Percentiles rank a stretch among this genome's conserved stretches.
Evolutionary conservation across 2,329 filamentous ascomycete genomes (phyloP).

Genomic region (Cytospora mali): DNA sequence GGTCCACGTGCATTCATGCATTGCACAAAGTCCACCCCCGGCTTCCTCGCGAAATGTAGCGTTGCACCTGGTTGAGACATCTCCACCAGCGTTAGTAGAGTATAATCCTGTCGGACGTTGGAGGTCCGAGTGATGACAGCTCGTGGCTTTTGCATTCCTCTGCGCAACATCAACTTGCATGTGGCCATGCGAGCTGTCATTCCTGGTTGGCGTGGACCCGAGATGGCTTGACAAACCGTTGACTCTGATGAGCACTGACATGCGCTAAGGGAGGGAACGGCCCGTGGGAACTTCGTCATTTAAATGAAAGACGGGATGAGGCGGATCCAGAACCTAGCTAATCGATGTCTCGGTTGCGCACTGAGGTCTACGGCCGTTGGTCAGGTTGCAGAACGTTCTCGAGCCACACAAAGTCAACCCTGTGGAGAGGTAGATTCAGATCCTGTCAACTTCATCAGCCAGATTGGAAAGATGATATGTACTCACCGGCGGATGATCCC

Average conservation of each 20-base stretch:
- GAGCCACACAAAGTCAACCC: neutral
- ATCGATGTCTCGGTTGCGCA: slow-evolving; percentile 2
- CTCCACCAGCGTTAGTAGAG: slow-evolving; percentile 10
- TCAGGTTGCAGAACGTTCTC: neutral
- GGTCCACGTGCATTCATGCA: slow-evolving; percentile 24
- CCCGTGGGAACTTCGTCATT: neutral
- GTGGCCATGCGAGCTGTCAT: slow-evolving; percentile 4
- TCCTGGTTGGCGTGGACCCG: slow-evolving; percentile 16
- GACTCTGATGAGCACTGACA: neutral
- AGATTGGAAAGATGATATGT: neutral
- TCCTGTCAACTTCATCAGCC: neutral
- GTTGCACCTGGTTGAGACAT: slow-evolving; percentile 9
- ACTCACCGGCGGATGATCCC: neutral
- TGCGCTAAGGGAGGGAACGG: neutral
- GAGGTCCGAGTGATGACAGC: slow-evolving; percentile 18
- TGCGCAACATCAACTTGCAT: slow-evolving; percentile 6
- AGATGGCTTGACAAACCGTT: slow-evolving; percentile 6
- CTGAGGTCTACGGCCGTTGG: neutral
- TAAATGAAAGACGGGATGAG: neutral
- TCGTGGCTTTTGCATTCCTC: slow-evolving; percentile 4
- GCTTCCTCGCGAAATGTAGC: slow-evolving; percentile 3
- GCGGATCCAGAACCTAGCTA: neutral
- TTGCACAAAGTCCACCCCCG: slow-evolving; percentile 9
- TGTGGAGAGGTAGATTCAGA: neutral
- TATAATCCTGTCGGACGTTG: slow-evolving; percentile 11